phyloP scores from a whole-genome alignment of 179 eudicot species.

The Amaranthus tricolor region DNA sequence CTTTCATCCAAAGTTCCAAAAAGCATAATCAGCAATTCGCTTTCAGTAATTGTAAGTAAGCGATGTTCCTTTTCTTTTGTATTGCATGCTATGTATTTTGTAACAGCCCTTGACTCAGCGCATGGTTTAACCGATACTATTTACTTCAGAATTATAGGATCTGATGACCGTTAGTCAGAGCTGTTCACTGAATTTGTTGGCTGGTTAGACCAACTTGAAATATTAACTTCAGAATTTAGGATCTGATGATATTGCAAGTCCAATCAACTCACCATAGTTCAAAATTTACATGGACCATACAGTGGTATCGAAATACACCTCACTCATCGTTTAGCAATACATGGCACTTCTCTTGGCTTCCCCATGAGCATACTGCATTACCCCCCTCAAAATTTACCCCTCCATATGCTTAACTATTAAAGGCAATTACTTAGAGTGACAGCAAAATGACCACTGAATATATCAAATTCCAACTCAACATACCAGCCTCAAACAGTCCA shows the following conservation, averaged over 20 bases:
- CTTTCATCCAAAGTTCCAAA: constrained; percentile 46
- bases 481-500: not conserved
- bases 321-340: not conserved
- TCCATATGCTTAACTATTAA: not conserved
- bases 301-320: not conserved
- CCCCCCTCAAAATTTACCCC: not conserved
- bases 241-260: no score
- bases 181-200: no score
- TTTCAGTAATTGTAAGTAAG: constrained; percentile 36
- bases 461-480: not conserved
- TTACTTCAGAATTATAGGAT: no score
- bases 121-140: not conserved
- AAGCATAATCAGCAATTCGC: constrained; percentile 36
- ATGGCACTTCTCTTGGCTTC: not conserved
- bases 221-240: no score
- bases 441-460: not conserved
- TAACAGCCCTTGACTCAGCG: constrained; percentile 74
- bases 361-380: not conserved
- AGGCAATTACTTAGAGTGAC: not conserved
- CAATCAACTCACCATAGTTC: no score
- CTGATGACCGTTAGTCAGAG: no score
- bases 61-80: constrained; percentile 47
- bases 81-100: constrained; percentile 44
- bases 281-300: not conserved
- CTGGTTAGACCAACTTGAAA: no score